Conservation (phyloP, 371 early-diverging fungal species). For the Actinomortierella wolfii region DNA sequence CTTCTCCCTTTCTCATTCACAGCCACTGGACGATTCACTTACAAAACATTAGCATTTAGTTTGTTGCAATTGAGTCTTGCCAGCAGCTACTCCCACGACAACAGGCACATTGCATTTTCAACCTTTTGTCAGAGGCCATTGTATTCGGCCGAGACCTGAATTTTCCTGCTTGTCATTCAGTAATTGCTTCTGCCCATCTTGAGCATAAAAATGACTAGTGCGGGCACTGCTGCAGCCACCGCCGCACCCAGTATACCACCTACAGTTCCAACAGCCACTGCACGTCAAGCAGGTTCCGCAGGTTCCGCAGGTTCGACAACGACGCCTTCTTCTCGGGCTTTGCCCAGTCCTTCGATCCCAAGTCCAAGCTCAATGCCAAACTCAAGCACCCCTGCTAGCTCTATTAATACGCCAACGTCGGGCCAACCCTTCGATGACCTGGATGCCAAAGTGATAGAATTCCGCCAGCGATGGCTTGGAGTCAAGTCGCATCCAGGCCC, state of each 20-base stretch:
- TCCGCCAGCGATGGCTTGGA: conserved; percentile 23
- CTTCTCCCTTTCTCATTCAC: neutral
- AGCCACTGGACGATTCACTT: neutral
- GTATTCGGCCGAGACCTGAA: too few relatives aligned
- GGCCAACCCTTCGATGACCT: conserved; percentile 20
- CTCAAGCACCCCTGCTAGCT: conserved; percentile 26
- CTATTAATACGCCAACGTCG: conserved; percentile 40
- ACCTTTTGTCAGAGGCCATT: too few relatives aligned
- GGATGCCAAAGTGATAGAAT: conserved; percentile 29
- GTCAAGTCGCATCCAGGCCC: conserved; percentile 24
- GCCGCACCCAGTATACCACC: too few relatives aligned
- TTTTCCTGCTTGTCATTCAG: neutral
- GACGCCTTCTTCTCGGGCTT: conserved; percentile 21
- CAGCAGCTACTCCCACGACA: neutral
- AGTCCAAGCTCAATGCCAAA: conserved; percentile 36
- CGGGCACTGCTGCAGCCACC: too few relatives aligned
- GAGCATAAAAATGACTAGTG: neutral
- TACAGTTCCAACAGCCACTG: neutral
- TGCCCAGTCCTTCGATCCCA: conserved; percentile 43
- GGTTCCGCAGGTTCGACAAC: conserved; percentile 33
- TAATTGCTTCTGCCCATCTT: conserved; percentile 1
- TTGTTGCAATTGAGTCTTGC: neutral
- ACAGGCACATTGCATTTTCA: too few relatives aligned
- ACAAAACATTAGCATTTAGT: neutral
- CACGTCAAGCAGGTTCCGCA: neutral